phyloP scores from a whole-genome alignment of 73 alveolate genomes.

The Urostyla sp. region DNA sequence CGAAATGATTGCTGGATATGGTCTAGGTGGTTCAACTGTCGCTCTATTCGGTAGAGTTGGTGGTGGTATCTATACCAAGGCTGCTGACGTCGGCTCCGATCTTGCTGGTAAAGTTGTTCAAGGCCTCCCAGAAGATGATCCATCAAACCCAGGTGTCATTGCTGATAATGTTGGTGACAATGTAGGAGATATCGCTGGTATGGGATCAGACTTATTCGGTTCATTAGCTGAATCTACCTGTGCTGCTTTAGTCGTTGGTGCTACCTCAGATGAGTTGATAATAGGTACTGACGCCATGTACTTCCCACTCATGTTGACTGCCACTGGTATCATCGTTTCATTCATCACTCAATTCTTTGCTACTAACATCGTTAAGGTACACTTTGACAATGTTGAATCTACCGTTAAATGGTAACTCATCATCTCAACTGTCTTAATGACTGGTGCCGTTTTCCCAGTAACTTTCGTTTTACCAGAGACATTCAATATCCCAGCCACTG shows the following conservation, averaged over 20 bases:
- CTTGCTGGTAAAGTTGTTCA: slow-evolving; percentile 92
- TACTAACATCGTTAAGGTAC: slow-evolving; percentile 69
- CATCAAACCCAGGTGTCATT: slow-evolving; percentile 95
- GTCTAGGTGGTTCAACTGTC: slow-evolving; percentile 97
- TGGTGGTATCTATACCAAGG: slow-evolving; percentile 99
- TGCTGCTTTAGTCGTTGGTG: slow-evolving; percentile 92
- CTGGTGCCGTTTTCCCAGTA: slow-evolving; percentile 43
- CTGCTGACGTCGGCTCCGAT: slow-evolving; percentile 98
- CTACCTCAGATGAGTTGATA: slow-evolving; percentile 71
- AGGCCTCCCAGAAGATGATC: slow-evolving; percentile 92
- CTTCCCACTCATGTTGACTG: slow-evolving; percentile 87
- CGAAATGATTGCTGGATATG: slow-evolving; percentile 97
- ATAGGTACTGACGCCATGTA: slow-evolving; percentile 61
- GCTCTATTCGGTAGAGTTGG: slow-evolving; percentile 99
- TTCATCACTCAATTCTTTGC: slow-evolving; percentile 67
- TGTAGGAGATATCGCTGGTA: slow-evolving; percentile 96
- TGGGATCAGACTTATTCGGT: slow-evolving; percentile 98
- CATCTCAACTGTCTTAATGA: slow-evolving; percentile 68
- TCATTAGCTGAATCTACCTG: slow-evolving; percentile 96
- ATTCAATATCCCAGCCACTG: slow-evolving; percentile 56
- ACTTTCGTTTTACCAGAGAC: slow-evolving; percentile 66
- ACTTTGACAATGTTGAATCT: slow-evolving; percentile 67
- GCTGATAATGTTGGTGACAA: slow-evolving; percentile 99
- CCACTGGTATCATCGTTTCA: slow-evolving; percentile 62
- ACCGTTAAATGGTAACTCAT: slow-evolving; percentile 71